Evolutionary conservation across 2,329 filamentous ascomycete genomes (phyloP).

Genomic region (Penicillium sp.): DNA sequence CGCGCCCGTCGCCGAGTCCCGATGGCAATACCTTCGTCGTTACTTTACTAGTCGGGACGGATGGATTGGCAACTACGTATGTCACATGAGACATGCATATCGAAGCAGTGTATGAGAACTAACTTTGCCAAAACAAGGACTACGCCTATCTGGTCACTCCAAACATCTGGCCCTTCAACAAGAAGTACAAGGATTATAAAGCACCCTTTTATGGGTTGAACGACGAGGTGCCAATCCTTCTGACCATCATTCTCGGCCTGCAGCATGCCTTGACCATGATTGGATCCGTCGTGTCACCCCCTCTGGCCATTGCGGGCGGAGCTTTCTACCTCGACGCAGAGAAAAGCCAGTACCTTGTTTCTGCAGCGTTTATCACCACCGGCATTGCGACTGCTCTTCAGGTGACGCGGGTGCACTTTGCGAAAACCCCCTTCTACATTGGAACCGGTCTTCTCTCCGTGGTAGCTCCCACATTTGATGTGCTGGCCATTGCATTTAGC

Average conservation of each 20-base stretch:
- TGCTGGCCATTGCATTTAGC: slow-evolving; percentile 73
- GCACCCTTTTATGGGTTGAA: slow-evolving; percentile 85
- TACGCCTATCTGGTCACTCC: slow-evolving; percentile 60
- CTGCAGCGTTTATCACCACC: slow-evolving; percentile 76
- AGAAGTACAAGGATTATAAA: slow-evolving; percentile 50
- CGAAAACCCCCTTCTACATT: slow-evolving; percentile 72
- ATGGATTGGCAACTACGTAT: slow-evolving; percentile 54
- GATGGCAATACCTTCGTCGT: slow-evolving; percentile 29
- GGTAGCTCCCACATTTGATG: slow-evolving; percentile 76
- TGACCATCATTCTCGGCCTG: slow-evolving; percentile 74
- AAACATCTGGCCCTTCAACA: slow-evolving; percentile 57
- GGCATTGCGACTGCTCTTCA: slow-evolving; percentile 75
- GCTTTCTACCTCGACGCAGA: slow-evolving; percentile 64
- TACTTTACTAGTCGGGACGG: slow-evolving; percentile 44
- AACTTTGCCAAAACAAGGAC: slow-evolving; percentile 39
- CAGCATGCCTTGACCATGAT: slow-evolving; percentile 81
- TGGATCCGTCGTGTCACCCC: slow-evolving; percentile 75
- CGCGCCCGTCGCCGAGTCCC: slow-evolving; percentile 21
- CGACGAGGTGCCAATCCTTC: slow-evolving; percentile 73
- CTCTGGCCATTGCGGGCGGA: slow-evolving; percentile 68
- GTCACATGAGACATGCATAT: neutral
- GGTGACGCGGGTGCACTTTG: slow-evolving; percentile 76
- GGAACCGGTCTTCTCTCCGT: slow-evolving; percentile 81
- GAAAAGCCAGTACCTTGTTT: slow-evolving; percentile 76
- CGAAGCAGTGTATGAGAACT: neutral